Base-by-base conservation (phyloP, 495 filamentous ascomycete genomes). In the Penicillium crystallinum region DNA sequence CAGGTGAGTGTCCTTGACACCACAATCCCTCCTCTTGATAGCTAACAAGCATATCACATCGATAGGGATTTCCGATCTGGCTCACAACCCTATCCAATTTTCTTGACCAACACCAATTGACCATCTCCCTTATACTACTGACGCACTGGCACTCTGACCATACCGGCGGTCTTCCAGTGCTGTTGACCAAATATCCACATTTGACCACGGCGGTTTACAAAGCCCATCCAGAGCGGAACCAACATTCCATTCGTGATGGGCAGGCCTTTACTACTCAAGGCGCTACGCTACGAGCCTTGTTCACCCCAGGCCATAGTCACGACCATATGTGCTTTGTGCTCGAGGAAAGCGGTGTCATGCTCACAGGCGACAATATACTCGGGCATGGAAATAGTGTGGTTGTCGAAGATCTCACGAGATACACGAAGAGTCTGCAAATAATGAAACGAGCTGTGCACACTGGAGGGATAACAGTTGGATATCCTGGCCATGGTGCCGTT, bases 141-240 rank as follows among this genome's bases (percentile, higher is more conserved):
- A 90, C 90, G 0, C 90, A 96, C 67, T 87, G 87, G 85, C 90
- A 95, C 67, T 77, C 72, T 18, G 90, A 96, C 64, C 90, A 96
- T 58, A 76, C 78, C 7, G 81, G 81, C 12, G 90, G 90, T 6
- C 78, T 93, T 22, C 55, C 68, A 1, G 80, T 90, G 47, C 73
- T 92, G 0, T 64, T 82, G 1, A 50, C 68, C 2, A 39, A 76
- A 2, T 83, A 76, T 42, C 83, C 86, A 1, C 51, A 68, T 17
- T 64, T 74, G 4, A 9, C 49, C 0, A 38, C 33, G 0, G 41
- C 50, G 0, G 64, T 76, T 25, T 72, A 72, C 53, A 79, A 79
- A 51, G 62, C 75, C 65, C 51, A 68, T 0, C 82, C 84, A 0
- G 64, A 61, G 18, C 54, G 64, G 14, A 67, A 66, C 10, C 83